Evolutionary conservation across 2,329 filamentous ascomycete species (phyloP).

Genomic region (Cladophialophora yegresii): DNA sequence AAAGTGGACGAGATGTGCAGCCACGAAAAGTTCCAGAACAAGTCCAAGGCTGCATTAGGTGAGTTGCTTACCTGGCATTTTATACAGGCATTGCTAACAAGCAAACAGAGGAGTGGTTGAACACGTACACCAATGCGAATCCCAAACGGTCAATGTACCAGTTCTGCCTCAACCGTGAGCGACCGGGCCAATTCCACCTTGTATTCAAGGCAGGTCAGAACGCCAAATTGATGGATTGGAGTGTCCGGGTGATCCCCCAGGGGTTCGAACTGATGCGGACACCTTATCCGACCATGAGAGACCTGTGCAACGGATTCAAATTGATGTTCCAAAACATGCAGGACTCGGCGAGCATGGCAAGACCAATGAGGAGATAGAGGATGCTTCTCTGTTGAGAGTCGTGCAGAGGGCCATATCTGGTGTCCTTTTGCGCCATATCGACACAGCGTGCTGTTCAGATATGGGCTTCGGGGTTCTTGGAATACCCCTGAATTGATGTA

Average conservation of each 20-base stretch:
- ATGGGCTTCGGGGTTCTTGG: neutral
- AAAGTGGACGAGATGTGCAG: conserved; percentile 97
- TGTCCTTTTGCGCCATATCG: neutral
- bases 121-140: conserved; percentile 94
- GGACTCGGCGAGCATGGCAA: conserved; percentile 21
- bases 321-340: conserved; percentile 70
- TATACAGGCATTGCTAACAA: conserved; percentile 13
- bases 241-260: conserved; percentile 86
- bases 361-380: conserved; percentile 19
- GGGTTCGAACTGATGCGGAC: conserved; percentile 89
- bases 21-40: conserved; percentile 89
- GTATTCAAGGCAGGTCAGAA: conserved; percentile 90
- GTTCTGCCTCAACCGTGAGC: conserved; percentile 90
- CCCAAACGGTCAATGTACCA: conserved; percentile 90
- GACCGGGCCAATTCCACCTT: conserved; percentile 91
- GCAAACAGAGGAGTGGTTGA: conserved; percentile 83
- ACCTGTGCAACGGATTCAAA: conserved; percentile 97
- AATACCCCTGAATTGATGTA: neutral
- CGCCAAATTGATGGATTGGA: conserved; percentile 74
- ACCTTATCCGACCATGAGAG: conserved; percentile 90
- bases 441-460: neutral
- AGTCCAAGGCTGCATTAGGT: conserved; percentile 81
- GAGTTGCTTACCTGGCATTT: conserved; percentile 47
- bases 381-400: neutral
- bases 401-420: neutral